Percentiles rank a stretch among this genome's conserved stretches.
Evolutionary conservation across 1,139 yeast species (phyloP).

Genomic region (Hanseniaspora sp.): DNA sequence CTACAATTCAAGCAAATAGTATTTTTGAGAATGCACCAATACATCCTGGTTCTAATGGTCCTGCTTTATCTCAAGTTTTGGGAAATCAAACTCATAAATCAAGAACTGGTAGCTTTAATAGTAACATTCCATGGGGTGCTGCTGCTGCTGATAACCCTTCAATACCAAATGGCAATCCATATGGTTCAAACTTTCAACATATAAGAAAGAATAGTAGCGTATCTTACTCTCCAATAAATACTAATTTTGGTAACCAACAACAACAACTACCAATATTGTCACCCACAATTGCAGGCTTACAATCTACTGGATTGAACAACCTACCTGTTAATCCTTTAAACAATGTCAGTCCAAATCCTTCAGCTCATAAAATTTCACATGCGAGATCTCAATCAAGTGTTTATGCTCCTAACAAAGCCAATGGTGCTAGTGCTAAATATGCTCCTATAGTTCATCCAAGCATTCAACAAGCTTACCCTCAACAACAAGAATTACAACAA

Average conservation of each 20-base stretch:
- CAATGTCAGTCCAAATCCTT: constrained; percentile 5
- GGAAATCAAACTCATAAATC: not conserved
- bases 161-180: not conserved
- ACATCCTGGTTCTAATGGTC: not conserved
- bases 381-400: constrained; percentile 28
- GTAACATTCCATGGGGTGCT: constrained; percentile 17
- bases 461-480: constrained; percentile 17
- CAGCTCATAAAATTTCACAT: constrained; percentile 19
- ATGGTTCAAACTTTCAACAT: constrained; percentile 18
- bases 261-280: not conserved
- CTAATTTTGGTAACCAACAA: not conserved
- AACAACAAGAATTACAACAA: constrained; percentile 14
- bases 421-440: constrained; percentile 28
- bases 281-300: constrained; percentile 16
- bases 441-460: constrained; percentile 34
- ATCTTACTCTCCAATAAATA: constrained; percentile 12
- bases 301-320: constrained; percentile 14
- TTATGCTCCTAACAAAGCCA: constrained; percentile 27
- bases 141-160: not conserved
- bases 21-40: not conserved
- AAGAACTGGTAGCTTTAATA: constrained; percentile 8
- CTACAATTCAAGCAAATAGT: constrained; percentile 7
- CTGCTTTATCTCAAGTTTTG: constrained; percentile 10
- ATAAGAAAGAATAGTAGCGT: constrained; percentile 13
- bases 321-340: constrained; percentile 2